Base-by-base conservation (phyloP, 2,329 filamentous ascomycete species). In the Zasmidium citrigriseum region DNA sequence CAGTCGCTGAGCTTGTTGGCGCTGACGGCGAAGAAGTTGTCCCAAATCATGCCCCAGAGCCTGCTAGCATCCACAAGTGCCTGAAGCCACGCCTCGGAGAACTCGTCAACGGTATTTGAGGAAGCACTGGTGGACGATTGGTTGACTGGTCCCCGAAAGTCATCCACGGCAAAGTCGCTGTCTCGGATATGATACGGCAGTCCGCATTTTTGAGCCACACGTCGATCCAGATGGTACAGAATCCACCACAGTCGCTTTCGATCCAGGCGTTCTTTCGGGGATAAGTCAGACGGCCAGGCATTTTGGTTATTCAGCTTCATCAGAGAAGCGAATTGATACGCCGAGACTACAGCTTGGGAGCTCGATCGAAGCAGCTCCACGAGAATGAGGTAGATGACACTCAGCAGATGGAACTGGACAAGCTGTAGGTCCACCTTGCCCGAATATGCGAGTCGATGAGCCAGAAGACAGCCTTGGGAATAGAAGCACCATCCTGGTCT, bases 141-240 rank as follows among this genome's bases (percentile, higher is more conserved):
- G 45, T n/a, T 9, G 14, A 12, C 45, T 3, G 12, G 14, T 11
- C 11, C 34, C 12, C 12, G 16, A 18, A 29, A 50, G 5, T 50
- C 48, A 10, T 50, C 48, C 4, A 50, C 48, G 25, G 23, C 48
- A 18, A 50, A 29, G 18, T 50, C 48, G 25, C 18, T 12, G 25
- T 50, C 48, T 16, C 48, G 48, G 18, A 50, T 50, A 21, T 50
- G 48, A 20, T 50, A 50, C 20, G 48, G 22, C n/a, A 50, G 23
- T 4, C 48, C 48, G 34, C 48, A 20, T 29, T 27, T 50, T 34
- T 27, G 10, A n/a, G 48, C 23, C 18, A 50, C 25, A 9, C 25
- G 48, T 18, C 48, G 48, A 29, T 50, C 48, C 23, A 50, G 16
- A 27, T 27, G 34, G 25, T 24, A 50, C 12, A 50, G 14, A 14